These are phyloP conservation scores for Harringtonia lauricola DNA, from an alignment of 2,329 filamentous ascomycete species.

Conservation along the genomic window DNA sequence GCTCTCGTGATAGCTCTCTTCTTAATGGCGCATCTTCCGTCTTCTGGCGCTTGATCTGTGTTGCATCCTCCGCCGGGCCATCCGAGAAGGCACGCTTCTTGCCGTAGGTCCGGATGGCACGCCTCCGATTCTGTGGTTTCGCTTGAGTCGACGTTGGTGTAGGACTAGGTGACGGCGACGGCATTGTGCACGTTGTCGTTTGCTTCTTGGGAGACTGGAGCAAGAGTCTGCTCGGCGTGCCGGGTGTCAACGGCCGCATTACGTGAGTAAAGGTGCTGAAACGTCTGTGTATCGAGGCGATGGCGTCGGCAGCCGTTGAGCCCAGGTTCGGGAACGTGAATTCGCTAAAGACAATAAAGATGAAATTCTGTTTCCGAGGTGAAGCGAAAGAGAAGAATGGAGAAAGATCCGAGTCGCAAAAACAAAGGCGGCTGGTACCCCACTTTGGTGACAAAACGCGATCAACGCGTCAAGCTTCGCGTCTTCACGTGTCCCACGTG, in stretches of 20 bases:
- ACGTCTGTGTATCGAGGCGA: no score
- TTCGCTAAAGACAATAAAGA: no score
- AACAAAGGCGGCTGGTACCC: slow-evolving; percentile 2
- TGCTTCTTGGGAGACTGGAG: slow-evolving; percentile 7
- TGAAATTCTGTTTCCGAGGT: no score
- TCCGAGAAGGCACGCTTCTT: slow-evolving; percentile 8
- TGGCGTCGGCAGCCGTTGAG: no score
- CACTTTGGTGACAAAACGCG: slow-evolving; percentile 7
- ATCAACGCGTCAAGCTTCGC: background rate
- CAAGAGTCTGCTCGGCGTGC: slow-evolving; percentile 8
- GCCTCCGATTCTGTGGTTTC: background rate
- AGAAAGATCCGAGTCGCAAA: no score
- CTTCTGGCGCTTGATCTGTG: background rate
- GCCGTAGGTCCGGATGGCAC: slow-evolving; percentile 10
- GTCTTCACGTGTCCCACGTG: slow-evolving; percentile 8
- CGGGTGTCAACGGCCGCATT: slow-evolving; percentile 9
- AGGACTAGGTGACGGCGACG: background rate
- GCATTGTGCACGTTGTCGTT: background rate
- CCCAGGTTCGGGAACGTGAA: no score
- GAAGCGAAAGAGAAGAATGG: no score
- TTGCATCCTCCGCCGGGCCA: background rate
- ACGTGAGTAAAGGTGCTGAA: no score
- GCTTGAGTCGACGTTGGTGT: slow-evolving; percentile 1
- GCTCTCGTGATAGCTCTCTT: background rate
- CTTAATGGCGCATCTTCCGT: background rate